Base-by-base conservation (phyloP, 164 flowering plant species). In the Piper longum region DNA sequence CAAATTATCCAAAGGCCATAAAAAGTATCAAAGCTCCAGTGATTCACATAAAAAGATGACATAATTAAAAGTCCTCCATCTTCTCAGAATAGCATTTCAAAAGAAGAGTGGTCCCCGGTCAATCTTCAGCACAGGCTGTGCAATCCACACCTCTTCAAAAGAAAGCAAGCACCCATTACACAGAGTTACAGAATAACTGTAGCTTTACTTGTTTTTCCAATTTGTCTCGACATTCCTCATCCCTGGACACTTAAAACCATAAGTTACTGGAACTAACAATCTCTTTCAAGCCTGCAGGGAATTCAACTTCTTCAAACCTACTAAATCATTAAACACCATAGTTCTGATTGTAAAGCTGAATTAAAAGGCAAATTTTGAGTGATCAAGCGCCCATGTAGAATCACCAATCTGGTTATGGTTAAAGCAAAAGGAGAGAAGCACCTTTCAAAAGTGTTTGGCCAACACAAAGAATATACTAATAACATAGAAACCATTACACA, bases 241-340 rank as follows among this genome's bases (percentile, higher is more conserved):
- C 64, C 60, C 64, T 62, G 19, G 56, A 61, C 61, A 65, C 48
- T 26, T 26, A 26, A 26, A 26, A 26, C 36, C 55, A 42, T 18
- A 56, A 66, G 57, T 48, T 60, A 51, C 42, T 41, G 9, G 56
- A 19, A 43, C 36, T 62, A 26, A 26, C 36, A 65, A 43, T 57
- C 66, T 65, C 59, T 75, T 65, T 61, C 63, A 70, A 57, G 63
- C 58, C 61, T 65, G 74, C 67, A 72, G 70, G 78, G 75, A 74
- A 70, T 65, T 62, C 62, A 45, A 59, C 63, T 70, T 82, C 74
- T 76, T 76, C 65, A 48, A 26, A 48, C 57, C 56, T 70, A 70
- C 74, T 78, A 68, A 79, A 77, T 78, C 82, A 82, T 78, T 83
- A 66, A 77, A 79, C 83, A 72, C 81, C 85, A 72, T 67, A 80